These are phyloP conservation scores for sunflower (Helianthus annuus) DNA, from an alignment of 129 eudicot species.

Conservation along the genomic window DNA sequence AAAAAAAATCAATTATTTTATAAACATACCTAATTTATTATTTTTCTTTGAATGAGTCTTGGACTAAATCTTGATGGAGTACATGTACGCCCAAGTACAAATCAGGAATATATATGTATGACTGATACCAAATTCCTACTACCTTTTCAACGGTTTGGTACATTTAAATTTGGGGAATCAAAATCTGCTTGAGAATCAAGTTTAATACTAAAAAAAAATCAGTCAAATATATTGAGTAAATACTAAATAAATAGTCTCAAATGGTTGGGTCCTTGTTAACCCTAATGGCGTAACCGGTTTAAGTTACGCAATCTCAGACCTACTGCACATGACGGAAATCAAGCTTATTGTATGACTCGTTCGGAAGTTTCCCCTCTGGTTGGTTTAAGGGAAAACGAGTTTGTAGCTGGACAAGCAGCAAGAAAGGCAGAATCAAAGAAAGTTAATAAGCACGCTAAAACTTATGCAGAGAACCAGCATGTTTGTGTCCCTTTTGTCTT, in stretches of 20 bases:
- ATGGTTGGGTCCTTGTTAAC: not conserved
- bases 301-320: not conserved
- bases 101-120: not conserved
- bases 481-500: too few relatives aligned
- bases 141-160: slow-evolving; percentile 19
- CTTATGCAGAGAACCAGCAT: too few relatives aligned
- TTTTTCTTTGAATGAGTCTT: not conserved
- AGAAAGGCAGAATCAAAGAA: too few relatives aligned
- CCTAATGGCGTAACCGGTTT: not conserved
- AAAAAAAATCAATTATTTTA: not conserved
- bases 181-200: not conserved
- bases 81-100: slow-evolving; percentile 20
- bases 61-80: slow-evolving; percentile 7
- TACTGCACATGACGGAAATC: too few relatives aligned
- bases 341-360: too few relatives aligned
- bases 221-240: not conserved
- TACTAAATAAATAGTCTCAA: too few relatives aligned
- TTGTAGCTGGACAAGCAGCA: too few relatives aligned
- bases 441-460: too few relatives aligned
- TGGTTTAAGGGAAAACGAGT: too few relatives aligned
- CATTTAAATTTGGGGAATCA: not conserved
- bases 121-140: slow-evolving; percentile 1
- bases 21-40: not conserved
- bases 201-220: too few relatives aligned
- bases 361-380: too few relatives aligned